Evolutionary conservation across 768 basidiomycete genomes (phyloP).

Genomic region (Boletellus ananiceps): DNA sequence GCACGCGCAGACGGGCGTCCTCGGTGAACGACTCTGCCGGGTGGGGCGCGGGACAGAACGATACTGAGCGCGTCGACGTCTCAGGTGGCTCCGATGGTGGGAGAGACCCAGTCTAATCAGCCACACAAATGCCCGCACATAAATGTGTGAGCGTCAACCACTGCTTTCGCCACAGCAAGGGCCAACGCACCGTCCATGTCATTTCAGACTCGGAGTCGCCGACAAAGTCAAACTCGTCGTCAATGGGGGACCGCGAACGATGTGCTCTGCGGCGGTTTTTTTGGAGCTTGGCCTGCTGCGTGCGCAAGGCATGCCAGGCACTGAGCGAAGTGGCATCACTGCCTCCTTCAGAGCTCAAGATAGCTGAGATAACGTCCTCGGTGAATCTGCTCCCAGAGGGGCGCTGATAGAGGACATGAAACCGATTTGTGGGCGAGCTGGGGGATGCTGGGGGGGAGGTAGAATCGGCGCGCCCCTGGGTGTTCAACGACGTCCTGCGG

Average conservation of each 20-base stretch:
- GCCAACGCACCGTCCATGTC: constrained; percentile 17
- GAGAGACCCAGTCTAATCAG: constrained; percentile 5
- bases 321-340: constrained; percentile 14
- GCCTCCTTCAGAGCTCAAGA: constrained; percentile 26
- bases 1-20: constrained; percentile 24
- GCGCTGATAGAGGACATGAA: constrained; percentile 10
- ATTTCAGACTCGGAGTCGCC: constrained; percentile 7
- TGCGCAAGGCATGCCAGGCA: constrained; percentile 4
- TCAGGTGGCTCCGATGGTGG: background rate
- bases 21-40: constrained; percentile 29
- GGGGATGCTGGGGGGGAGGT: constrained; percentile 13
- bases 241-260: background rate
- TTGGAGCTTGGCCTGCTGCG: constrained; percentile 13
- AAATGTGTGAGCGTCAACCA: background rate
- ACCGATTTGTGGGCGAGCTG: constrained; percentile 10
- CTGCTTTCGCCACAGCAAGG: no score
- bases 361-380: constrained; percentile 21
- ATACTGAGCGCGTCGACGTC: constrained; percentile 5
- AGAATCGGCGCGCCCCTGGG: constrained; percentile 4
- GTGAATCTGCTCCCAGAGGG: constrained; percentile 28
- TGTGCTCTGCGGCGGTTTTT: constrained; percentile 11
- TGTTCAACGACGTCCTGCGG: constrained; percentile 2
- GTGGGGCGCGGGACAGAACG: constrained; percentile 22
- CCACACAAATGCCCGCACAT: background rate
- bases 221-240: background rate